A percentile compares a stretch with the other conserved stretches of the same genome.
These are phyloP conservation scores for Candida tetrigidarum DNA, from an alignment of 1,139 yeast genomes.

Conservation along the genomic window DNA sequence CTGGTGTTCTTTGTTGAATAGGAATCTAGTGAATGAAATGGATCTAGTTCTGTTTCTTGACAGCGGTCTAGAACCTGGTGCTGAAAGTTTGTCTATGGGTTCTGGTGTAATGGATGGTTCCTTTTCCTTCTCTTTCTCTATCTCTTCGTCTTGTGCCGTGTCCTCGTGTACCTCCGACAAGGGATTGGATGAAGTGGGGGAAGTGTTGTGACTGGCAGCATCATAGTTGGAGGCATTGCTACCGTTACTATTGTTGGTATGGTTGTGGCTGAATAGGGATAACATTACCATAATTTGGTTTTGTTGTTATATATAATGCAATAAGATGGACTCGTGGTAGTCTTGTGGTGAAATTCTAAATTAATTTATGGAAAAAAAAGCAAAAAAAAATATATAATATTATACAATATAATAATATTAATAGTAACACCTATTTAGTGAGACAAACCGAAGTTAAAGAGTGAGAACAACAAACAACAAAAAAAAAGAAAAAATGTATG, in stretches of 20 bases:
- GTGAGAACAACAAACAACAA: no score
- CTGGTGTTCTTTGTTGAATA: slow-evolving; percentile 19
- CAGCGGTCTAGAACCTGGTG: slow-evolving; percentile 13
- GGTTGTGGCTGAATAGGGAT: slow-evolving; percentile 7
- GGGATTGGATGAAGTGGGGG: neutral
- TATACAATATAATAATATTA: no score
- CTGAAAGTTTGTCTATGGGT: slow-evolving; percentile 1
- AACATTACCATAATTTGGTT: slow-evolving; percentile 5
- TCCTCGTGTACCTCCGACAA: slow-evolving; percentile 1
- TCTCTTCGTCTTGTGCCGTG: neutral
- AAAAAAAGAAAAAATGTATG: neutral
- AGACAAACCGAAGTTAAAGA: no score
- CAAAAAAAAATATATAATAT: neutral
- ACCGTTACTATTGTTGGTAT: neutral
- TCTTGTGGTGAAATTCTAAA: neutral
- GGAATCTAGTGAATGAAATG: slow-evolving; percentile 24
- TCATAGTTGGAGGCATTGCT: neutral
- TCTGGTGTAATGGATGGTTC: slow-evolving; percentile 5
- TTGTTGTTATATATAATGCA: neutral
- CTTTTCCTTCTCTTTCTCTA: neutral
- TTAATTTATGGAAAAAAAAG: neutral
- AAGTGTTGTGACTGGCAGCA: neutral
- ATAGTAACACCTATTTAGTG: no score
- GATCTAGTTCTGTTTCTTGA: slow-evolving; percentile 21
- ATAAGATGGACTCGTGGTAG: slow-evolving; percentile 3